Conservation (phyloP, 805 yeast genomes). For the Ogataea trehalophila region DNA sequence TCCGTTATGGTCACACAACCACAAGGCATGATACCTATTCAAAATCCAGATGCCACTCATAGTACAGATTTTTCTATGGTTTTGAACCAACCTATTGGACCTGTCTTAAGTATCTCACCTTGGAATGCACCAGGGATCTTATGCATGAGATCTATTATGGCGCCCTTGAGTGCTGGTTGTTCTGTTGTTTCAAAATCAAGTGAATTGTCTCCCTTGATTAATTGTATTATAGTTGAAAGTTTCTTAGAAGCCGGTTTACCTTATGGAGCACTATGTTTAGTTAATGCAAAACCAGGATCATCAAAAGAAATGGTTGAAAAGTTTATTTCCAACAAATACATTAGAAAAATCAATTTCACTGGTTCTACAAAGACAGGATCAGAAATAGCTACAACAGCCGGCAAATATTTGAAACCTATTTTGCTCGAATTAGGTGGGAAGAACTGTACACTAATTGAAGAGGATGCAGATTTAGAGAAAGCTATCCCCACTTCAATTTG, state of each 20-base stretch:
- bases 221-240: conserved; percentile 31
- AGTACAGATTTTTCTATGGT: conserved; percentile 20
- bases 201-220: conserved; percentile 33
- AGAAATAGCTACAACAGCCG: conserved; percentile 34
- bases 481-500: conserved; percentile 30
- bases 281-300: conserved; percentile 28
- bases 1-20: conserved; percentile 15
- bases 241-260: conserved; percentile 39
- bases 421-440: conserved; percentile 45
- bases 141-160: conserved; percentile 34
- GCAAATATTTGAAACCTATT: conserved; percentile 35
- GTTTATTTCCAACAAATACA: conserved; percentile 24
- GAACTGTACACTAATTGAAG: conserved; percentile 32
- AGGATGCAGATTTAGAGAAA: conserved; percentile 29
- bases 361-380: conserved; percentile 40
- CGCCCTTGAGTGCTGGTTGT: conserved; percentile 47
- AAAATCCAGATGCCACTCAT: conserved; percentile 2
- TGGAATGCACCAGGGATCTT: conserved; percentile 47
- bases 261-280: conserved; percentile 29
- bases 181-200: conserved; percentile 40
- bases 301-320: conserved; percentile 23
- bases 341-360: conserved; percentile 40
- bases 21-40: conserved; percentile 20
- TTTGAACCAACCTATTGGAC: conserved; percentile 38
- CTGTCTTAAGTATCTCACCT: conserved; percentile 41